Base-by-base conservation (phyloP, 208 protist species). In the Trypanosomatidae sp. region DNA sequence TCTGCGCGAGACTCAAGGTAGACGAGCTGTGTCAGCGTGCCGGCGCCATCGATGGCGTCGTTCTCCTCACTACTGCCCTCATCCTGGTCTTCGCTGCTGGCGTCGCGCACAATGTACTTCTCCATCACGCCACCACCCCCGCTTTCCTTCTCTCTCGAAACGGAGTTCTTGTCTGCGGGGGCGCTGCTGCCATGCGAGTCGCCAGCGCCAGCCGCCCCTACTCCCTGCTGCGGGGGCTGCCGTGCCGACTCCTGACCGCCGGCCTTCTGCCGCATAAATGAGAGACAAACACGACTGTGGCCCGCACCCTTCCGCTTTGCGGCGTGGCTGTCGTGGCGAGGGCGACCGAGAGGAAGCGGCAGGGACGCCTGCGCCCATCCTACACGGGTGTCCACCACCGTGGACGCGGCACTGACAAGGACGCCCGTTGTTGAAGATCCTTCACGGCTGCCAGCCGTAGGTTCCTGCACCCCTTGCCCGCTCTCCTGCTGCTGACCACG, bases 251-350 rank as follows among this genome's bases (percentile, higher is more conserved):
- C 28, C 39, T 6, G 10, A 8, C 50, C 19, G 15, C 36, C 25
- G 41, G 49, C 22, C 43, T 69, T 58, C 39, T n/a, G 67, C 0
- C 74, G 74, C n/a, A 79, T 62, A 28, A 79, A 73, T 28, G 74
- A 79, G 30, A 79, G 28, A 3, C 33, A 17, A 12, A 69, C 66
- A 17, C 66, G 66, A 49, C 66, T 69, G 46, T 69, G 50, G 8
- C 66, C 66, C 19, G 28, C 66, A 4, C 66, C 66, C 49, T 69
- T 69, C 7, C 66, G 66, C 49, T 39, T 50, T 49, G 46, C 12
- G 7, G 66, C 30, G 66, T 56, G 44, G 1, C 8, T 25, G 10
- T 69, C 66, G 66, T 69, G 19, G 49, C 49, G 49, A 33, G 25
- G 19, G 12, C 66, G 66, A 17, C 49, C 25, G 47, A 9, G 64